Base-by-base conservation (phyloP, 2,329 filamentous ascomycete species). In the Colletotrichum shisoi region DNA sequence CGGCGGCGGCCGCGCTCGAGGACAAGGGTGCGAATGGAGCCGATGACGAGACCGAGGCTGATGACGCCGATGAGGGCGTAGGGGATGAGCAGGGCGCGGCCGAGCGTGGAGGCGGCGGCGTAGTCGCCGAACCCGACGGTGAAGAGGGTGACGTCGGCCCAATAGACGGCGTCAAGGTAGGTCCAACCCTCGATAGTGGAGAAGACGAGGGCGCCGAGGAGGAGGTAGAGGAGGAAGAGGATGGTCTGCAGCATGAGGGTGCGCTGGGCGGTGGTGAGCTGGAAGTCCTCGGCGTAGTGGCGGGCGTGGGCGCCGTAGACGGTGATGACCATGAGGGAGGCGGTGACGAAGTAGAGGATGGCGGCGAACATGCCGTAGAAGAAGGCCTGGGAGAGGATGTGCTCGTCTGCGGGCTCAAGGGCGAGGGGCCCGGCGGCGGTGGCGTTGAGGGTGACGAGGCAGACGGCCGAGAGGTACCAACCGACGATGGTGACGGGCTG, bases 171-270 rank as follows among this genome's bases (percentile, higher is more conserved):
- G 72, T 97, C 92, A 1, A 92, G 86, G 73, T 90, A 97, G 21
- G 83, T 80, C 89, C 93, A 95, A 3, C 79, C 84, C 69, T 96
- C 90, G 3, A 95, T 84, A 1, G 81, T 81, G 6, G 87, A 87
- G 74, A 95, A 97, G 0, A 96, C 79, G 0, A 89, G 85, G 0
- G 90, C 92, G 0, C 94, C 94, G 2, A 93, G 78, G 0, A 91
- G 87, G 0, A 97, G 81, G 82, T 95, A 97, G 54, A 92, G 79
- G 58, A 96, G 89, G 74, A 96, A 92, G 62, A 91, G 81, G 77
- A 96, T 96, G 1, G 93, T 96, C 77, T 97, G 94, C 34, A 97
- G 79, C 82, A 97, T 97, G 24, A 97, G 81, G 0, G 92, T 97
- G 11, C 94, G 86, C 76, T 97, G 94, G 68, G 90, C 90, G 60